Evolutionary conservation across 257 asterid genomes (phyloP).

Genomic region (Ballota nigra): DNA sequence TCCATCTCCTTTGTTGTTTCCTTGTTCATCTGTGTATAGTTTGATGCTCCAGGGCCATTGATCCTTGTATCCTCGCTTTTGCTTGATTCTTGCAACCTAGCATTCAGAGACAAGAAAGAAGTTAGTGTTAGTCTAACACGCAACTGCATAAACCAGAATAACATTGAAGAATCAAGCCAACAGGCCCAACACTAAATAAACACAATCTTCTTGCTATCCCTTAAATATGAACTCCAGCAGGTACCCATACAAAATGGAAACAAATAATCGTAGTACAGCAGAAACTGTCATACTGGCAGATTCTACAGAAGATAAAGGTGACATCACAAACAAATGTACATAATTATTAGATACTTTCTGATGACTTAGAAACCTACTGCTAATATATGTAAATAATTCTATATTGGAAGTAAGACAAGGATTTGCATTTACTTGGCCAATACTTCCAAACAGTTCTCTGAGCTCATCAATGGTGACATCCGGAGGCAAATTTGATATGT

Average conservation of each 20-base stretch:
- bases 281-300: neutral
- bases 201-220: neutral
- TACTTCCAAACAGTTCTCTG: constrained; percentile 94
- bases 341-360: neutral
- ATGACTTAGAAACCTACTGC: neutral
- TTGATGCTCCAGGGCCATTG: constrained; percentile 99
- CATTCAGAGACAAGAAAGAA: neutral
- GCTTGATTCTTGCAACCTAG: constrained; percentile 98
- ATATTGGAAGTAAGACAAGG: constrained; percentile 24
- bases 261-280: neutral
- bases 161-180: neutral
- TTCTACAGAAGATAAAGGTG: neutral
- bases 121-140: constrained; percentile 8
- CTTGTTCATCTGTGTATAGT: constrained; percentile 88
- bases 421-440: constrained; percentile 87
- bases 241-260: neutral
- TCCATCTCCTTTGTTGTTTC: constrained; percentile 96
- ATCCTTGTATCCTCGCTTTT: constrained; percentile 96
- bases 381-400: constrained; percentile 8
- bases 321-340: constrained; percentile 6
- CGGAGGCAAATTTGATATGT: constrained; percentile 97
- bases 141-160: neutral
- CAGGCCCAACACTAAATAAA: neutral
- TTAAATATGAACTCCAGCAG: neutral
- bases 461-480: constrained; percentile 93